phyloP scores from a whole-genome alignment of 805 yeast species.

The Teunomyces cretensis region DNA sequence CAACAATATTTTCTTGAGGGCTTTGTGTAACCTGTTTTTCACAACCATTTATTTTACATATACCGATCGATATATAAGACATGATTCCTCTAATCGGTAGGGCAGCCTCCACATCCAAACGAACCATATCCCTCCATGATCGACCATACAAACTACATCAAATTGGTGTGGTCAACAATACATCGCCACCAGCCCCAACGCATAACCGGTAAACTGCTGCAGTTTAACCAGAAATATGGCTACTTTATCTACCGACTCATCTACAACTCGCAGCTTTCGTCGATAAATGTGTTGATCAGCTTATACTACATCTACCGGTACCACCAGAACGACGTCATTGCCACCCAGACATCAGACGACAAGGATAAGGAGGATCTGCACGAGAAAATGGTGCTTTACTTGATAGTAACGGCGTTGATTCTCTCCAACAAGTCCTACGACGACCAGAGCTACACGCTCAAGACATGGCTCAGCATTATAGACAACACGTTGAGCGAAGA shows the following conservation, averaged over 20 bases:
- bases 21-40: slow-evolving; percentile 2
- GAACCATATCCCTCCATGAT: background rate
- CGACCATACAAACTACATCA: slow-evolving; percentile 8
- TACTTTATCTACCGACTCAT: slow-evolving; percentile 15
- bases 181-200: slow-evolving; percentile 1
- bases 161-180: slow-evolving; percentile 13
- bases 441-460: slow-evolving; percentile 51
- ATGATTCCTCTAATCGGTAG: background rate
- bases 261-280: slow-evolving; percentile 20
- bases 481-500: slow-evolving; percentile 9
- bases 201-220: background rate
- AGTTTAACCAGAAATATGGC: slow-evolving; percentile 9
- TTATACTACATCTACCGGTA: slow-evolving; percentile 26
- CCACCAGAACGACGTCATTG: slow-evolving; percentile 10
- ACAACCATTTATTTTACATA: slow-evolving; percentile 1
- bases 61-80: background rate
- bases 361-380: slow-evolving; percentile 9
- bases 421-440: slow-evolving; percentile 45
- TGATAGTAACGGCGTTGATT: slow-evolving; percentile 24
- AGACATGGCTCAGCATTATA: slow-evolving; percentile 42
- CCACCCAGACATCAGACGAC: background rate
- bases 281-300: slow-evolving; percentile 23
- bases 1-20: background rate
- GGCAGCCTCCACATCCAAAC: background rate
- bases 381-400: slow-evolving; percentile 18